phyloP scores from a whole-genome alignment of 495 filamentous ascomycete species.

The Xylaria acuta region DNA sequence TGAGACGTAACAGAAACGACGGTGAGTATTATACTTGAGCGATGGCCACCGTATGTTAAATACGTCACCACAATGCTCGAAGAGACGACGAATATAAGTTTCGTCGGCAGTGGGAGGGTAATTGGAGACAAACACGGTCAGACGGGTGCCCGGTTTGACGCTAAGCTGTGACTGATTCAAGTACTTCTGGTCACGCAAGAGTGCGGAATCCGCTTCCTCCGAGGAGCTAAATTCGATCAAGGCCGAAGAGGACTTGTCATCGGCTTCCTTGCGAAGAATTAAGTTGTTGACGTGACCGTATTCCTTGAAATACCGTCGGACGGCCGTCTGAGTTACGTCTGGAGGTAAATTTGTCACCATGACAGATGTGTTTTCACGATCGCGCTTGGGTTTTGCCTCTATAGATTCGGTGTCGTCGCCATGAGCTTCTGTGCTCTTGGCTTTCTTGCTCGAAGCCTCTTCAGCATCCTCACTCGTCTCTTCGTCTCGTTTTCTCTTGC shows the following conservation, averaged over 20 bases:
- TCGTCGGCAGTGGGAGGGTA: slow-evolving; percentile 89
- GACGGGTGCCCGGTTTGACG: slow-evolving; percentile 72
- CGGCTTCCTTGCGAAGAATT: slow-evolving; percentile 64
- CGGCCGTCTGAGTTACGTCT: slow-evolving; percentile 69
- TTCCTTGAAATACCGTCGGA: slow-evolving; percentile 89
- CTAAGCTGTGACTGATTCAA: slow-evolving; percentile 73
- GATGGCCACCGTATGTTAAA: slow-evolving; percentile 88
- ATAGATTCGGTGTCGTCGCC: slow-evolving; percentile 40
- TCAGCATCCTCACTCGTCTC: slow-evolving; percentile 48
- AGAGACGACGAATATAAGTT: slow-evolving; percentile 74
- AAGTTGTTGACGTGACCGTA: slow-evolving; percentile 83
- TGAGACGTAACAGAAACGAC: slow-evolving; percentile 93
- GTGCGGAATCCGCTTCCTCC: slow-evolving; percentile 81
- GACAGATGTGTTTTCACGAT: slow-evolving; percentile 87
- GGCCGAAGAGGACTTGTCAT: slow-evolving; percentile 67
- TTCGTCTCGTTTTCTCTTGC: slow-evolving; percentile 76
- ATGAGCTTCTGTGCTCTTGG: slow-evolving; percentile 57
- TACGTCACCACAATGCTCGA: slow-evolving; percentile 79
- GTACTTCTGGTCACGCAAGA: slow-evolving; percentile 76
- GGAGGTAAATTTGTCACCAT: slow-evolving; percentile 77
- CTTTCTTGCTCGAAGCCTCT: slow-evolving; percentile 61
- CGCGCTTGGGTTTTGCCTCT: slow-evolving; percentile 65
- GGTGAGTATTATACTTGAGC: slow-evolving; percentile 83
- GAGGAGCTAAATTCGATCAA: slow-evolving; percentile 82
- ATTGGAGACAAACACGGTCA: slow-evolving; percentile 89